Conservation (phyloP, 2,329 filamentous ascomycete genomes). For the Stachybotrys chlorohalonatus region DNA sequence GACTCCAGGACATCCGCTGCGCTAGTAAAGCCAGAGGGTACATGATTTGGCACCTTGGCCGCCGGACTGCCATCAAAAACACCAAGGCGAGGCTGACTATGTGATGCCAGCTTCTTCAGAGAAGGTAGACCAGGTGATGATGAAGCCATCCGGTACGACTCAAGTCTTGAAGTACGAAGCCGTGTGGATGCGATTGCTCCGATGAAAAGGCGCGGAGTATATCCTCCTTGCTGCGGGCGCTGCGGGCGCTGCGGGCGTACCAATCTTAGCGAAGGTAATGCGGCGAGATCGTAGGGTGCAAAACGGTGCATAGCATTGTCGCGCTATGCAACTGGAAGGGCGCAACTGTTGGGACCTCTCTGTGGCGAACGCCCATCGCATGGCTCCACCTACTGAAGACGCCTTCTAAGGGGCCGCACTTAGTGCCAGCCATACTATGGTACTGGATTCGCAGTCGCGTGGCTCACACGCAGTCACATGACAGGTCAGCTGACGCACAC, state of each 20-base stretch:
- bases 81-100: neutral
- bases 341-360: neutral
- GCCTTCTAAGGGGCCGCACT: neutral
- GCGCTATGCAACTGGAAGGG: no score
- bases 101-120: neutral
- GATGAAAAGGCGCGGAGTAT: neutral
- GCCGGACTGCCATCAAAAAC: neutral
- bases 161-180: neutral
- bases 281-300: neutral
- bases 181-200: neutral
- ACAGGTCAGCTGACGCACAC: constrained; percentile 20
- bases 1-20: neutral
- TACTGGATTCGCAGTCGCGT: constrained; percentile 5
- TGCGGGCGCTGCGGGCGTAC: neutral
- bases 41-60: neutral
- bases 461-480: constrained; percentile 25
- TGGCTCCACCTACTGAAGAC: neutral
- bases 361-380: neutral
- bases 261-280: neutral
- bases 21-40: neutral
- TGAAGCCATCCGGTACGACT: neutral
- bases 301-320: neutral
- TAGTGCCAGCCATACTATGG: neutral
- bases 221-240: neutral
- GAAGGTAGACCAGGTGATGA: neutral